Evolutionary conservation across 495 filamentous ascomycete genomes (phyloP), one percentile per base, ranked within the genome.

Genomic region (Chaetomium tenue): DNA sequence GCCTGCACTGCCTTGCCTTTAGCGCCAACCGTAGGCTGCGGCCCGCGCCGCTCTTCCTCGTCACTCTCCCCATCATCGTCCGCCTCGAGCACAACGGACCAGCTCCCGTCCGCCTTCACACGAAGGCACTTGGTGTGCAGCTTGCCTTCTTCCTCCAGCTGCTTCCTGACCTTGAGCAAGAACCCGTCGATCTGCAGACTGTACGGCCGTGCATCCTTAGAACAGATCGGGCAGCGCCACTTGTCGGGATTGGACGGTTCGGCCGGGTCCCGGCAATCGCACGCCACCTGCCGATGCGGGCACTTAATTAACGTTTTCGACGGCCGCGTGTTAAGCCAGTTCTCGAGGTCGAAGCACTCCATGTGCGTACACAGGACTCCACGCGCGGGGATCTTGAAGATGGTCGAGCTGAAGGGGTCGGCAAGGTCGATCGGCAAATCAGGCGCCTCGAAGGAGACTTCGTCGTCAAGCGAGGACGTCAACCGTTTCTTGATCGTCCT

Each of bases 291-390:
- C 0, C 28, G 22, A n/a, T 71, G 68, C 7, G 55, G 46, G 42
- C 69, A 82, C 51, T 70, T 77, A 63, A 68, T 69, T 61, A 72
- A 77, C 64, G 73, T 75, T 71, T 75, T 83, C 39, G 71, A 62
- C 39, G 74, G 76, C 0, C 88, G 83, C 0, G 89, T 91, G 16
- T 77, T 70, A 15, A 97, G 81, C 77, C 89, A 96, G 0, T 84
- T 91, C 28, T 91, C 84, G 25, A 94, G 87, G 72, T 97, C 93
- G 71, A 97, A 96, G 72, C 91, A 95, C 74, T 96, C 91, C 42
- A 85, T 76, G 72, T 97, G 93, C 8, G 76, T 75, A 72, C 83
- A 86, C 18, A 51, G 53, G 8, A 66, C 75, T 16, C 90, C 86
- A 20, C 92, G 87, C 8, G 84, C 90, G 4, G 92, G 92, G 0